These are phyloP conservation scores for Pseudogymnoascus sp. DNA, from an alignment of 2,329 filamentous ascomycete species.

Conservation along the genomic window DNA sequence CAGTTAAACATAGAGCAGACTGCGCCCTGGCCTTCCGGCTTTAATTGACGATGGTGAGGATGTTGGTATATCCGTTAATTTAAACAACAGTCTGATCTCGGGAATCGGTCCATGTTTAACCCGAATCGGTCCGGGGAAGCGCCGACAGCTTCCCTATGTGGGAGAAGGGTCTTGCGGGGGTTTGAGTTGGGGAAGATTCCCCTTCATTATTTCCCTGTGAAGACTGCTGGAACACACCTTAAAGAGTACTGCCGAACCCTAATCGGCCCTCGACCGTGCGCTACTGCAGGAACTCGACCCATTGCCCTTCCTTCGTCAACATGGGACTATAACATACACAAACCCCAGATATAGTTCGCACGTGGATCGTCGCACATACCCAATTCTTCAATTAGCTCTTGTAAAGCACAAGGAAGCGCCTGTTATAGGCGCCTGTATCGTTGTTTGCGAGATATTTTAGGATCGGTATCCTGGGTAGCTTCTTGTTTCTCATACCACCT, in stretches of 20 bases:
- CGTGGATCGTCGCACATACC: neutral
- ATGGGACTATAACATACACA: neutral
- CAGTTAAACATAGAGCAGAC: neutral
- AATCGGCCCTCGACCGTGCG: slow-evolving; percentile 3
- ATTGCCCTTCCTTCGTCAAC: neutral
- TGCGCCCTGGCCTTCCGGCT: neutral
- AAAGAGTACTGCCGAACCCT: neutral
- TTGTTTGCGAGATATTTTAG: neutral
- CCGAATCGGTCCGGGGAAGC: neutral
- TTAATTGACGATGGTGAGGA: neutral
- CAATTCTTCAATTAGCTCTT: neutral
- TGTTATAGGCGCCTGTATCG: neutral
- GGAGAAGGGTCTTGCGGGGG: neutral
- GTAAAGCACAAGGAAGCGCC: neutral
- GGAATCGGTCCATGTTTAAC: neutral
- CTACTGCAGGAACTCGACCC: neutral
- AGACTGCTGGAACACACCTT: neutral
- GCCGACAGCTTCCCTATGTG: neutral
- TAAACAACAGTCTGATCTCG: neutral
- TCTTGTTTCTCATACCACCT: neutral
- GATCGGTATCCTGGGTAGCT: slow-evolving; percentile 2
- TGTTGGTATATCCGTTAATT: neutral
- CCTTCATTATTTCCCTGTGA: neutral
- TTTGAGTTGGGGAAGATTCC: neutral
- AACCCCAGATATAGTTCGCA: neutral